Evolutionary conservation across 2,329 filamentous ascomycete species (phyloP).

Genomic region (Pseudopyrenochaeta lycopersici): DNA sequence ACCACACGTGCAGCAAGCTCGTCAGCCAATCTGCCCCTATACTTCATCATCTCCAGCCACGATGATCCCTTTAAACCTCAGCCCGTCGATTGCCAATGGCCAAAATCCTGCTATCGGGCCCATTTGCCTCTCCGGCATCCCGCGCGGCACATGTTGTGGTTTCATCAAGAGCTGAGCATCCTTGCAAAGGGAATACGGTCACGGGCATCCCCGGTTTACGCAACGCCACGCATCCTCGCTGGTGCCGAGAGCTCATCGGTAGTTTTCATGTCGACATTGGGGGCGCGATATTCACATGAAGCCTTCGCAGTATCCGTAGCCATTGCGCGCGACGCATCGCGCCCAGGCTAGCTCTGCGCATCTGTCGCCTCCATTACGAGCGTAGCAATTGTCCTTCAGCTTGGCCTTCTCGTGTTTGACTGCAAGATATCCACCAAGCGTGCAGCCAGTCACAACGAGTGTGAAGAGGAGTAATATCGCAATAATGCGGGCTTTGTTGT

Average conservation of each 20-base stretch:
- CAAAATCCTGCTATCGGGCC: background rate
- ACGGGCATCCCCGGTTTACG: conserved; percentile 9
- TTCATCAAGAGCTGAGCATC: conserved; percentile 17
- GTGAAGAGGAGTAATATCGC: conserved; percentile 27
- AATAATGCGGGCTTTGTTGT: conserved; percentile 28
- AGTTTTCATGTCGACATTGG: background rate
- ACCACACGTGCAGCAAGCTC: conserved; percentile 9
- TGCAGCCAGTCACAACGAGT: conserved; percentile 29
- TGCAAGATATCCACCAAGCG: conserved; percentile 27
- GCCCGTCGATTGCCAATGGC: background rate
- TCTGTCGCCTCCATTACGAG: conserved; percentile 27
- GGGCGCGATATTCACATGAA: conserved; percentile 12
- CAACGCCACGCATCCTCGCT: conserved; percentile 15
- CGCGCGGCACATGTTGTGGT: conserved; percentile 7
- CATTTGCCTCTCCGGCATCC: conserved; percentile 19
- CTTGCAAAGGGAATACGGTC: conserved; percentile 19
- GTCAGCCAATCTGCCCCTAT: conserved; percentile 17
- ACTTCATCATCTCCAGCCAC: conserved; percentile 1
- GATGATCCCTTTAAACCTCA: conserved; percentile 5
- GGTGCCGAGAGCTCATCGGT: background rate
- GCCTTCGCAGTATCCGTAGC: conserved; percentile 32
- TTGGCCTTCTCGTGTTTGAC: conserved; percentile 24
- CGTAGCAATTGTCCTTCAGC: conserved; percentile 13
- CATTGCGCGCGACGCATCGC: conserved; percentile 27
- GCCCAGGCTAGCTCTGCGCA: conserved; percentile 29